Conservation (phyloP, 78 protist genomes). For the Dictyostelium purpureum region DNA sequence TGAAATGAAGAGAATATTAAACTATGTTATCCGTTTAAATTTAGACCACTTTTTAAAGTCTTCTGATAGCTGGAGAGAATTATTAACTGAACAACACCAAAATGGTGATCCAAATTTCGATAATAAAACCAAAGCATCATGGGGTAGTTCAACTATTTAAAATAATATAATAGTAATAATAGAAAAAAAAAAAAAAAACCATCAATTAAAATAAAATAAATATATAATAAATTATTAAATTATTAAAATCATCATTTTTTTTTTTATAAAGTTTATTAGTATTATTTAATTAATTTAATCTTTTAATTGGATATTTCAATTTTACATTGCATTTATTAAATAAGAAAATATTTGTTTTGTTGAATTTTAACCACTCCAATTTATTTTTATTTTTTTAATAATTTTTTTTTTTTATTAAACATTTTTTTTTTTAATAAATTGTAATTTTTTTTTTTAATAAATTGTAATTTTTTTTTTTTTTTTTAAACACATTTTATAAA, state of each 20-base stretch:
- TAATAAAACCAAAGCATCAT: slow-evolving; percentile 44
- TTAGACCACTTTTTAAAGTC: slow-evolving; percentile 64
- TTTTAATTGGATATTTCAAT: too few relatives aligned
- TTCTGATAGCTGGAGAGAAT: slow-evolving; percentile 70
- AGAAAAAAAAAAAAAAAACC: too few relatives aligned
- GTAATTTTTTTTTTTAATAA: too few relatives aligned
- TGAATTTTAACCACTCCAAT: background rate
- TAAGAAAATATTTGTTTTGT: background rate
- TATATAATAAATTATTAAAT: too few relatives aligned
- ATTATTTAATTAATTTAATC: too few relatives aligned
- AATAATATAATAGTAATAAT: background rate
- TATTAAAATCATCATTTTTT: background rate
- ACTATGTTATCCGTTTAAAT: slow-evolving; percentile 67
- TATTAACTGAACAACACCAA: slow-evolving; percentile 61
- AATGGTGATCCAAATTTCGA: slow-evolving; percentile 39
- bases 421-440: too few relatives aligned
- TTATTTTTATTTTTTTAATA: background rate
- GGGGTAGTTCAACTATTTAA: slow-evolving; percentile 41
- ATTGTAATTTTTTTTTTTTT: too few relatives aligned
- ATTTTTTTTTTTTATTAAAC: too few relatives aligned
- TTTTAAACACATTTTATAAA: too few relatives aligned
- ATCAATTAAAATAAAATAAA: too few relatives aligned
- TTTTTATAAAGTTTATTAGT: background rate
- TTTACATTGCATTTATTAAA: background rate
- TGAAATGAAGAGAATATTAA: slow-evolving; percentile 72